Conservation (phyloP, 371 early-diverging fungal genomes). For the Vairimorpha apis region DNA sequence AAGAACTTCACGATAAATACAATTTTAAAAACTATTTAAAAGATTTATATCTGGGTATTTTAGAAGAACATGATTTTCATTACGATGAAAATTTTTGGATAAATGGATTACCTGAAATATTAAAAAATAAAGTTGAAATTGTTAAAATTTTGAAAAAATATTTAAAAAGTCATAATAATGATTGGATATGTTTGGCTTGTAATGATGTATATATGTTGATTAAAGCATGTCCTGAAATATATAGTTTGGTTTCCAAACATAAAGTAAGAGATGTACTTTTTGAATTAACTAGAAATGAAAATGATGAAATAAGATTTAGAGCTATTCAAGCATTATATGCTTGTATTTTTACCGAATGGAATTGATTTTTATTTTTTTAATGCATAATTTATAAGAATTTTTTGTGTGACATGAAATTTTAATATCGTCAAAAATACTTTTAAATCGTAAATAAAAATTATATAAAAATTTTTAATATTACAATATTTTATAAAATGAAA, state of each 20-base stretch:
- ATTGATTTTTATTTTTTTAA: not conserved
- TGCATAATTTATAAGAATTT: too few relatives aligned
- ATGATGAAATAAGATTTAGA: conserved; percentile 60
- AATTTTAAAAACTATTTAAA: conserved; percentile 40
- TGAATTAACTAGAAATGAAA: conserved; percentile 47
- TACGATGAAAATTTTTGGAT: conserved; percentile 58
- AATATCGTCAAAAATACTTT: too few relatives aligned
- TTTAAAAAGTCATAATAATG: conserved; percentile 50
- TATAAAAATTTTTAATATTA: too few relatives aligned
- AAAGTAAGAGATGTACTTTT: conserved; percentile 55
- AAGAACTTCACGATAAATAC: conserved; percentile 1
- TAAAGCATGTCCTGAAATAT: conserved; percentile 52
- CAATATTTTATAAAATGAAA: too few relatives aligned
- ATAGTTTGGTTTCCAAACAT: conserved; percentile 43
- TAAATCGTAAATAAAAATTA: too few relatives aligned
- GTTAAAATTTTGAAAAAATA: conserved; percentile 59
- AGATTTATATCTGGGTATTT: conserved; percentile 55
- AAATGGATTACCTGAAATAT: conserved; percentile 35
- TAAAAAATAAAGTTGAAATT: conserved; percentile 53
- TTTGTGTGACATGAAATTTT: too few relatives aligned
- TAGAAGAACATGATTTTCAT: conserved; percentile 58
- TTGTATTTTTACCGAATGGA: conserved; percentile 59
- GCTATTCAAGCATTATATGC: conserved; percentile 58
- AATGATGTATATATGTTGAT: conserved; percentile 60
- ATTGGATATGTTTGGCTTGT: conserved; percentile 55